Base-by-base conservation (phyloP, 257 asterid species). In the Cordia subcordata region DNA sequence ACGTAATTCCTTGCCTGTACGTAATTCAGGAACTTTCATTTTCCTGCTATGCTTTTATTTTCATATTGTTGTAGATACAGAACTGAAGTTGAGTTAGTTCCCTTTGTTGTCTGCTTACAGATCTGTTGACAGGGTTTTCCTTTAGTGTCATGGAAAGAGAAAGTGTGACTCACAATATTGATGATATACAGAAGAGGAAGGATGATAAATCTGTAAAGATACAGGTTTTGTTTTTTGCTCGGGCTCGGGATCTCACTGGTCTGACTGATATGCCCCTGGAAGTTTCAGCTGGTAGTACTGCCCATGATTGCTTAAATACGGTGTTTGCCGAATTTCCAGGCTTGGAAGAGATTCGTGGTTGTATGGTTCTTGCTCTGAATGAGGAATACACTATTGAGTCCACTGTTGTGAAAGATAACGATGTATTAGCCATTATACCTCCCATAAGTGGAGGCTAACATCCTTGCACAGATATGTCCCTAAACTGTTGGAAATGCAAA, bases 391-490 rank as follows among this genome's bases (percentile, higher is more conserved):
- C 84, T 19, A 62, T 70, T 0, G 94, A 83, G 49, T 75, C 94
- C 23, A 69, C 83, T 15, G 67, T 75, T 59, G 90, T 88, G 47
- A 79, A 84, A 64, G 85, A 88, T 64, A 66, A 82, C 62, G 99
- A 92, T 72, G 96, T 84, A 71, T 71, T 92, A 70, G 99, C 96
- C 20, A 88, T 92, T 68, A 92, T 92, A 69, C 96, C 96, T 68
- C 98, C 96, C 58, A 92, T 86, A 65, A 92, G 96, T 63, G 96
- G 96, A 50, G 96, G 98, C 4, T 88, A 92, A 53, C 22, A 0
- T 8, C 54, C 3, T 5, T 49, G 4, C 8, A 14, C 21, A 14
- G 21, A 14, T 18, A 47, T 47, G 53, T 27, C 6, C 35, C 35
- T 3, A 27, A 27, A 3, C 35, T n/a, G n/a, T 1, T 27, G 6